phyloP scores from a whole-genome alignment of 2,329 filamentous ascomycete genomes.

The Paecilomyces sp. region DNA sequence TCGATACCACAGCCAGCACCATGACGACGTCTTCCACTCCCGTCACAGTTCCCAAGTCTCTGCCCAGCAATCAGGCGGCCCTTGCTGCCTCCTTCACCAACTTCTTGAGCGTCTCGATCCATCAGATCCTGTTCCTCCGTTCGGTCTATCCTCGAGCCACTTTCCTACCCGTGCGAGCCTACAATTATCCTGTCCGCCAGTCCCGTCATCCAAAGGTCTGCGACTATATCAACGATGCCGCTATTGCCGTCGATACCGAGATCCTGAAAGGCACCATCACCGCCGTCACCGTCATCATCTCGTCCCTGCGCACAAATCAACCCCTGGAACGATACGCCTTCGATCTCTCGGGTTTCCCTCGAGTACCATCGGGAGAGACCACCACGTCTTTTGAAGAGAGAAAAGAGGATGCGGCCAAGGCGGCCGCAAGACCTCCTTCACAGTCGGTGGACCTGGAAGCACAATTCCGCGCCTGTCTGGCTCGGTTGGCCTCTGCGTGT shows the following conservation, averaged over 20 bases:
- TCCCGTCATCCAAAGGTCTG: conserved; percentile 80
- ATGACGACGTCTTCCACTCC: conserved; percentile 34
- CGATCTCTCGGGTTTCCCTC: conserved; percentile 51
- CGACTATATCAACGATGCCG: conserved; percentile 75
- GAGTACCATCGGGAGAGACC: conserved; percentile 39
- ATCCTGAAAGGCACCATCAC: conserved; percentile 55
- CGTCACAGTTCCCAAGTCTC: conserved; percentile 31
- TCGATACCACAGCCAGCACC: conserved; percentile 23
- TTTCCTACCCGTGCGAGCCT: conserved; percentile 72
- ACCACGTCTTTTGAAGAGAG: conserved; percentile 45
- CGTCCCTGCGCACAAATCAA: conserved; percentile 41
- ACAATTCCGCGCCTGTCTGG: conserved; percentile 42
- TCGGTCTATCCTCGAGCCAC: conserved; percentile 68
- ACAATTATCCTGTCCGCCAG: conserved; percentile 78
- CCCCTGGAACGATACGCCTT: conserved; percentile 56
- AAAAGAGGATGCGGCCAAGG: conserved; percentile 26
- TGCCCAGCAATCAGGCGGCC: conserved; percentile 45
- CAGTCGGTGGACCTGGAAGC: conserved; percentile 38
- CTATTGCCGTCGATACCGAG: conserved; percentile 63
- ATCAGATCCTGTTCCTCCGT: conserved; percentile 80
- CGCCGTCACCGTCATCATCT: conserved; percentile 51
- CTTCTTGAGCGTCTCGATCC: conserved; percentile 75
- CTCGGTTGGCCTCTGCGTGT: conserved; percentile 36
- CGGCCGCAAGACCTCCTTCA: conserved; percentile 21
- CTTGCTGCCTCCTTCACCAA: conserved; percentile 65